Evolutionary conservation across 768 basidiomycete species (phyloP), one percentile per base, ranked within the genome.

Genomic region (Naganishia friedmannii): DNA sequence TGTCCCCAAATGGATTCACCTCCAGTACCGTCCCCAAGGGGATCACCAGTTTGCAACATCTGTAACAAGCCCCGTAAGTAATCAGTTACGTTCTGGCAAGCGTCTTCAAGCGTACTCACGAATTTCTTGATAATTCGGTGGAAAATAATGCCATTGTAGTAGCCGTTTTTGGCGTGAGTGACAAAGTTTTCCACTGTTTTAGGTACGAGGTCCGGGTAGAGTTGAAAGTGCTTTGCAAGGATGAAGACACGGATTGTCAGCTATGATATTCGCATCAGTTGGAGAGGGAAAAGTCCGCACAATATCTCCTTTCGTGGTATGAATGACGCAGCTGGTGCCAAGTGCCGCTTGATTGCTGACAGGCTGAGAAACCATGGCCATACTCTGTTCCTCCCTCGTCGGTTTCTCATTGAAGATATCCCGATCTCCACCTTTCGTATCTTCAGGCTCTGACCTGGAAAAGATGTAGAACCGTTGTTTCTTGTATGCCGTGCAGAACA

Each of bases 351-450:
- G 83, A 80, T 74, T 82, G 83, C 72, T 84, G 42, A 72, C 74
- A 1, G 80, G 73, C 51, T 75, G 74, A 10, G 80, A 66, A 0
- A 77, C 80, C 23, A 78, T 70, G 3, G 93, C 93, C 57, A 94
- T 87, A 34, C 87, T 89, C 79, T 93, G 93, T 77, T 99, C 96
- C 78, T 98, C 96, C 63, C 93, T 87, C 0, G 95, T 98, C 2
- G 96, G 96, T 55, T 90, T 86, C 82, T 99, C 96, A 80, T 99
- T 99, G 86, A 97, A 98, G 67, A 99, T 89, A 74, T 99, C 96
- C 69, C 96, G 89, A 73, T 98, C 95, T 9, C 82, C 83, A 1
- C 87, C 86, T 81, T 91, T 94, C 78, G 85, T 88, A 73, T 94
- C 92, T 90, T 94, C 93, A 37, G 93, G 93, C 78, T 91, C 90